Evolutionary conservation across 768 basidiomycete genomes (phyloP), one percentile per base, ranked within the genome.

Genomic region (Amanita exitialis): DNA sequence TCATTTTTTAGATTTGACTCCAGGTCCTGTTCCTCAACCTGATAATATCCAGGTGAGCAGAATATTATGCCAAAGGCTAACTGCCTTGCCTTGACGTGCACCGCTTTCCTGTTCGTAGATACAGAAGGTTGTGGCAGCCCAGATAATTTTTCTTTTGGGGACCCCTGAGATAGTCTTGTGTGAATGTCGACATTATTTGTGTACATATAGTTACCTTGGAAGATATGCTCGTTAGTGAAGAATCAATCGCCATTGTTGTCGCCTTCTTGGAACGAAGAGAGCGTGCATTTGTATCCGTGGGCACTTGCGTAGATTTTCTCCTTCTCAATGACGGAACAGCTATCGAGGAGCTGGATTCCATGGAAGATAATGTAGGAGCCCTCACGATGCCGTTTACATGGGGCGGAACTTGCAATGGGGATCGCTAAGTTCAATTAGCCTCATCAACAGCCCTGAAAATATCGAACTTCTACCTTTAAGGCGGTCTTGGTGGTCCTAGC

Each of bases 181-280:
- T 20, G 41, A 36, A 35, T 15, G 41, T 18, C 6, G 6, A 13
- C n/a, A 25, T 23, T 13, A 18, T 30, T 8, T n/a, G 21, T 18
- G 30, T 3, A 41, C 25, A 18, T 12, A 18, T 41, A 34, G 54
- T 56, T 57, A 76, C 73, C 57, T 64, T 68, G 34, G 69, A 69
- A 42, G 73, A 68, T 25, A 70, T 58, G 47, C 68, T 70, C 47
- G 67, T 67, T 25, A 68, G 54, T 1, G 69, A 66, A 28, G 68
- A 65, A 34, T 71, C 72, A 34, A 41, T 36, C 6, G 34, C 21
- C n/a, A 41, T 16, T 15, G 34, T 23, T 38, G 59, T 55, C 16
- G 64, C 62, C 53, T 72, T 76, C 48, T 59, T 60, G n/a, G 76
- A 75, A 32, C 76, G 69, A 37, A 76, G 56, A 54, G 73, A 69